Percentiles rank a stretch among this genome's conserved stretches.
Evolutionary conservation across 441 rosid species (phyloP).

Genomic region (Jatropha podagrica): DNA sequence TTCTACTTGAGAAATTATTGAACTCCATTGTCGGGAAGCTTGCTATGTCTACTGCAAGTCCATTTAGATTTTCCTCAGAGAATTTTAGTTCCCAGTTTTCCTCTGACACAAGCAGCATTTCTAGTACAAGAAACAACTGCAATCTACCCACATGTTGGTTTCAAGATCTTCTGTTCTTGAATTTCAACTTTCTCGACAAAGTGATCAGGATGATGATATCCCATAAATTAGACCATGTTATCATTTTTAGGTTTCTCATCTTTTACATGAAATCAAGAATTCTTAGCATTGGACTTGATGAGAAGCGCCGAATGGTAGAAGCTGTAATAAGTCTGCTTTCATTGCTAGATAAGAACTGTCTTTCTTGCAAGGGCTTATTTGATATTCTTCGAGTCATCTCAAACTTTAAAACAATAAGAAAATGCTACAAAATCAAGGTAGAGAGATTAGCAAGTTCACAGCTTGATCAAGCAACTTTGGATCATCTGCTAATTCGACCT

Average conservation of each 20-base stretch:
- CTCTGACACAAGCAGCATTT: slow-evolving; percentile 34
- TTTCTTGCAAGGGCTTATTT: slow-evolving; percentile 47
- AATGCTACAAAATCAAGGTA: slow-evolving; percentile 19
- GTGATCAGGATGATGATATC: slow-evolving; percentile 30
- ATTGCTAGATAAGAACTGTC: slow-evolving; percentile 32
- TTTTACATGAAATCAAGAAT: slow-evolving; percentile 40
- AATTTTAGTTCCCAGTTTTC: slow-evolving; percentile 34
- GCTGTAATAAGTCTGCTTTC: slow-evolving; percentile 35
- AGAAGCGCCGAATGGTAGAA: slow-evolving; percentile 36
- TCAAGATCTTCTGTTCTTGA: slow-evolving; percentile 47
- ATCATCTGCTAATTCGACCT: slow-evolving; percentile 43
- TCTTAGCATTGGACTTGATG: slow-evolving; percentile 11
- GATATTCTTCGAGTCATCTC: slow-evolving; percentile 33
- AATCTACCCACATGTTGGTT: slow-evolving; percentile 43
- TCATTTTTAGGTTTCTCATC: slow-evolving; percentile 42
- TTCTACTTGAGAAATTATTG: slow-evolving; percentile 35
- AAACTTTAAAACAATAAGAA: slow-evolving; percentile 28
- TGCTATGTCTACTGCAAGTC: slow-evolving; percentile 34
- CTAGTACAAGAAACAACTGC: slow-evolving; percentile 28
- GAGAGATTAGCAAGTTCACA: slow-evolving; percentile 46
- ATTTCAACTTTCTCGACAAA: slow-evolving; percentile 33
- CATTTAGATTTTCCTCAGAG: slow-evolving; percentile 34
- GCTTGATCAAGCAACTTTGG: slow-evolving; percentile 52
- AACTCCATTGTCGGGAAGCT: slow-evolving; percentile 36
- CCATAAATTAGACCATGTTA: slow-evolving; percentile 32